A percentile compares a stretch with the other conserved stretches of the same genome.
Conservation (phyloP, 129 eudicot species). For the Tagetes erecta region DNA sequence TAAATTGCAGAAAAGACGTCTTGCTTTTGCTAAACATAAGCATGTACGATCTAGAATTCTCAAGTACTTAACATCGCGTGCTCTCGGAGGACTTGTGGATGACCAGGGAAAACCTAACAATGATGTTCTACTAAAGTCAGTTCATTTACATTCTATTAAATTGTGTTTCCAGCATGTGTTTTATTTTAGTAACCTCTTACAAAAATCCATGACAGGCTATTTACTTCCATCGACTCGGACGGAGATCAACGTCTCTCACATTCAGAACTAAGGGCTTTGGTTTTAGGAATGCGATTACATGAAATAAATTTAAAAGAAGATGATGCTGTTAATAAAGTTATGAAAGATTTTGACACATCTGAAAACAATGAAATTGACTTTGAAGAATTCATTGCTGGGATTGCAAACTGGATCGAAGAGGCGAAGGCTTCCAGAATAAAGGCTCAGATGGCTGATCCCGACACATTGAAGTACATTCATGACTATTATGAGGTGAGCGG, state of each 20-base stretch:
- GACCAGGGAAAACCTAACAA: constrained; percentile 53
- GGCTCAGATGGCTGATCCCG: constrained; percentile 43
- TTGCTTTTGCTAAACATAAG: constrained; percentile 77
- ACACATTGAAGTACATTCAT: constrained; percentile 53
- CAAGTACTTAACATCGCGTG: constrained; percentile 47
- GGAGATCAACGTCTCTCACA: constrained; percentile 45
- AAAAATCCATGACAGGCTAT: constrained; percentile 51
- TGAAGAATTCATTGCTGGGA: constrained; percentile 48
- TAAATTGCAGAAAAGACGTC: constrained; percentile 63
- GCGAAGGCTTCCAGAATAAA: constrained; percentile 39
- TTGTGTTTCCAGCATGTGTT: background rate
- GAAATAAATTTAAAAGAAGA: constrained; percentile 61
- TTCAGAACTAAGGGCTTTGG: constrained; percentile 64
- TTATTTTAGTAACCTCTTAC: constrained; percentile 10
- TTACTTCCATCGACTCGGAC: constrained; percentile 49
- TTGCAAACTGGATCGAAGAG: constrained; percentile 61
- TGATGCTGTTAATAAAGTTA: constrained; percentile 64
- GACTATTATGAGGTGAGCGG: constrained; percentile 53
- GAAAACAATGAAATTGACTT: constrained; percentile 37
- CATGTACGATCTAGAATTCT: constrained; percentile 67
- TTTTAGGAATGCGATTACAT: constrained; percentile 62
- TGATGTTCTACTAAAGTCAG: constrained; percentile 58
- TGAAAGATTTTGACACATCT: constrained; percentile 75
- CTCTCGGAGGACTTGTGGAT: constrained; percentile 58
- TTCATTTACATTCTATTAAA: constrained; percentile 2